Percentiles rank a stretch among this genome's conserved stretches.
These are phyloP conservation scores for Hyphodiscus hymeniophilus DNA, from an alignment of 495 filamentous ascomycete genomes.

Conservation along the genomic window DNA sequence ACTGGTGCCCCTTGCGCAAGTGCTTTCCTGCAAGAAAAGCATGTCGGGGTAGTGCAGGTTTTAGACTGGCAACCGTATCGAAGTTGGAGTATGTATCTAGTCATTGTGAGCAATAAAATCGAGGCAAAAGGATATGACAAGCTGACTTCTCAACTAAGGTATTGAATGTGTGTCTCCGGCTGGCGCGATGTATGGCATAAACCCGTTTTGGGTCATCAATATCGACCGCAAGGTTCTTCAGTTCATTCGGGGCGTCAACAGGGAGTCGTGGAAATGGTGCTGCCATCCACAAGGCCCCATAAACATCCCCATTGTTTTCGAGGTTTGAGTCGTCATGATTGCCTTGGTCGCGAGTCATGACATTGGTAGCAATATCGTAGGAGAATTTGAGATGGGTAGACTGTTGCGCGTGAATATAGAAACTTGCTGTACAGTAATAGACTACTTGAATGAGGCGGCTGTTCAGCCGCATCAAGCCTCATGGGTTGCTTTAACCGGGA, in stretches of 20 bases:
- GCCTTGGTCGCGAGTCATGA: constrained; percentile 44
- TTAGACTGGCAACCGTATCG: constrained; percentile 67
- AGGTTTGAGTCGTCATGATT: constrained; percentile 27
- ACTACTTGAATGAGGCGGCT: too few species aligned
- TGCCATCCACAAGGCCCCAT: constrained; percentile 42
- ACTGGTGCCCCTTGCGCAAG: constrained; percentile 54
- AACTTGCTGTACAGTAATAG: too few species aligned
- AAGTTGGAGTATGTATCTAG: constrained; percentile 76
- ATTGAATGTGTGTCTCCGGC: constrained; percentile 44
- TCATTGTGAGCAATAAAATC: constrained; percentile 3
- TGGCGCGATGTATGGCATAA: constrained; percentile 42
- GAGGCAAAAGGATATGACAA: neutral
- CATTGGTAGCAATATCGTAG: constrained; percentile 25
- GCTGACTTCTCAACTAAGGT: constrained; percentile 44
- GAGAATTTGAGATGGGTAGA: too few species aligned
- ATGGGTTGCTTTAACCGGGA: too few species aligned
- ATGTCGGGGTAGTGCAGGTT: constrained; percentile 68
- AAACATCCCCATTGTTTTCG: constrained; percentile 21
- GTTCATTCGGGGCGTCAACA: constrained; percentile 40
- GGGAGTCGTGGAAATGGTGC: constrained; percentile 43
- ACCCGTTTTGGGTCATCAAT: constrained; percentile 44
- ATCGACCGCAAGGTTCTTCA: constrained; percentile 39
- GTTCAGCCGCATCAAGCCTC: too few species aligned
- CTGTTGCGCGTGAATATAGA: too few species aligned
- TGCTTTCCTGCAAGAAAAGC: constrained; percentile 67